A percentile compares a stretch with the other conserved stretches of the same genome.
Evolutionary conservation across 805 yeast genomes (phyloP).

Genomic region (Saturnispora bothae): DNA sequence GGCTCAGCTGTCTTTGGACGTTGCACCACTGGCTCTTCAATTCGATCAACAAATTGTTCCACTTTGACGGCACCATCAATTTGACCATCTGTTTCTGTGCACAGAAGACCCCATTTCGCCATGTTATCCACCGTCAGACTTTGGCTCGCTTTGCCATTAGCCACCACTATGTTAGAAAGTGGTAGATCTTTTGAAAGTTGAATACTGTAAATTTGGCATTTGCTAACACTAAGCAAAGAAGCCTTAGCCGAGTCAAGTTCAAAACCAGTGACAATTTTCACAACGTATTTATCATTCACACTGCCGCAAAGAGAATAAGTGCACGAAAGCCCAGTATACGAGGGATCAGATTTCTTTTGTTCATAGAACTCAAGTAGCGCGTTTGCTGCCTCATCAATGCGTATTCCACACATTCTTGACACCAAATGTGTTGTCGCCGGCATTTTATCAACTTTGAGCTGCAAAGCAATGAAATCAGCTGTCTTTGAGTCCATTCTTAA

Average conservation of each 20-base stretch:
- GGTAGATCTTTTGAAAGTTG: slow-evolving; percentile 12
- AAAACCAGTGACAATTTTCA: slow-evolving; percentile 9
- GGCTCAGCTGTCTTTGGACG: background rate
- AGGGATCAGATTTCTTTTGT: slow-evolving; percentile 10
- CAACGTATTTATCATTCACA: slow-evolving; percentile 2
- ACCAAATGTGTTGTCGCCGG: slow-evolving; percentile 21
- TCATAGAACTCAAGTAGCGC: slow-evolving; percentile 17
- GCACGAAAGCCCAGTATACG: slow-evolving; percentile 11
- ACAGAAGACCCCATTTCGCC: slow-evolving; percentile 19
- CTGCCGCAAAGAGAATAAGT: slow-evolving; percentile 13
- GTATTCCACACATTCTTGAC: slow-evolving; percentile 16
- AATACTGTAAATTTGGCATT: slow-evolving; percentile 19
- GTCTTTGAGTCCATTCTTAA: background rate
- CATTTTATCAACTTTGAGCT: slow-evolving; percentile 8
- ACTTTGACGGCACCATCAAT: background rate
- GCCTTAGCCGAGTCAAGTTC: slow-evolving; percentile 12
- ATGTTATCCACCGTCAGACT: slow-evolving; percentile 15
- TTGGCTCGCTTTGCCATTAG: slow-evolving; percentile 10
- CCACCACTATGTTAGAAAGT: slow-evolving; percentile 16
- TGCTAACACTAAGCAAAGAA: slow-evolving; percentile 13
- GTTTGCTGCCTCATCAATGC: slow-evolving; percentile 15
- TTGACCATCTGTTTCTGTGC: slow-evolving; percentile 12
- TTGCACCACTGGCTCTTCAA: background rate
- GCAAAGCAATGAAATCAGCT: slow-evolving; percentile 1
- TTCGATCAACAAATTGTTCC: too few relatives aligned